Percentiles rank a stretch among this genome's conserved stretches.
phyloP scores from a whole-genome alignment of 202 grass and related monocot genomes.

The Bolboschoenoplectus hybrid region DNA sequence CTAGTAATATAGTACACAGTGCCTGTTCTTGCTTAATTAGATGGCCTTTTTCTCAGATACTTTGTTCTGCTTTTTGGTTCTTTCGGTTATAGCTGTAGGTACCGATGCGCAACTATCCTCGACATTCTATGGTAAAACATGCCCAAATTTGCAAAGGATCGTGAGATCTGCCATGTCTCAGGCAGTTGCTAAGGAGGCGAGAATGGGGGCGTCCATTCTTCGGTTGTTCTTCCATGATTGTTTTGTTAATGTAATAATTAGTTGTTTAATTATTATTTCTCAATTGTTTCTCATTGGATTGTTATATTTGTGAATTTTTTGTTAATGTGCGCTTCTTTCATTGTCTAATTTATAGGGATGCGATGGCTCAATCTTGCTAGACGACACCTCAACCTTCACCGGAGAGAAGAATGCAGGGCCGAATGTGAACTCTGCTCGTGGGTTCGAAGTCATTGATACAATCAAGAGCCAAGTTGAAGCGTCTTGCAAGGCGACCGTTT shows the following conservation, averaged over 20 bases:
- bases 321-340: not conserved
- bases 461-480: constrained; percentile 69
- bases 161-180: constrained; percentile 57
- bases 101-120: constrained; percentile 53
- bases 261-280: not conserved
- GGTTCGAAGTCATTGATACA: constrained; percentile 68
- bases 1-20: not conserved
- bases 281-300: not conserved
- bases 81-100: constrained; percentile 21
- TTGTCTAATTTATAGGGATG: constrained; percentile 55
- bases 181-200: constrained; percentile 55
- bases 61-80: constrained; percentile 11
- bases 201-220: constrained; percentile 82
- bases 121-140: constrained; percentile 54
- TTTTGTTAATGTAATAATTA: constrained; percentile 69
- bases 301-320: not conserved
- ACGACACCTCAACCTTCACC: constrained; percentile 64
- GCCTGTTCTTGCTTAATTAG: not conserved
- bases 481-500: constrained; percentile 62
- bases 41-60: constrained; percentile 19
- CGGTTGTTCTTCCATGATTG: constrained; percentile 95
- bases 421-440: constrained; percentile 65
- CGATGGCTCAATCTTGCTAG: constrained; percentile 80
- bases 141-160: constrained; percentile 52
- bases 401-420: constrained; percentile 78